A percentile compares a stretch with the other conserved stretches of the same genome.
Conservation (phyloP, 352 stramenopile species). For the Pythium volutum region DNA sequence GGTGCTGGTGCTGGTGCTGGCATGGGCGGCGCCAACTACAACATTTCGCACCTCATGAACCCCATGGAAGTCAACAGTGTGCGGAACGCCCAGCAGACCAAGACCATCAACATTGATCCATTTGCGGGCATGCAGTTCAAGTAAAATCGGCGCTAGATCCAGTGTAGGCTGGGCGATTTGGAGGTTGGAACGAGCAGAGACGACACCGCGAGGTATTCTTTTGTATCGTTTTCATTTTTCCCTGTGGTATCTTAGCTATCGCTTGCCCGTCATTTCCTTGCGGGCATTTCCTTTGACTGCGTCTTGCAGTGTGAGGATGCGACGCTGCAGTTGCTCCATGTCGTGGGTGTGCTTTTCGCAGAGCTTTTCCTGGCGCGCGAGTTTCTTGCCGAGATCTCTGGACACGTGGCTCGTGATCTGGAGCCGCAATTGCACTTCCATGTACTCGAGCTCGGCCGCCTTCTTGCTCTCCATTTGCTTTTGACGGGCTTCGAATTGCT, state of each 20-base stretch:
- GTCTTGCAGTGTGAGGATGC: constrained; percentile 12
- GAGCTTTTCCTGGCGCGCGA: constrained; percentile 19
- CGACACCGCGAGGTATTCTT: not conserved
- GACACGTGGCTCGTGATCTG: constrained; percentile 36
- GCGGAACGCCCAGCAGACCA: constrained; percentile 36
- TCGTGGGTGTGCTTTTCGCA: constrained; percentile 18
- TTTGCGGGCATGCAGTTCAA: constrained; percentile 51
- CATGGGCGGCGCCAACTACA: constrained; percentile 62
- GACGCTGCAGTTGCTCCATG: constrained; percentile 18
- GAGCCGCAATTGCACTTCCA: constrained; percentile 34
- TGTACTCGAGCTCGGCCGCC: constrained; percentile 35
- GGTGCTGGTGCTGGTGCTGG: too few species aligned
- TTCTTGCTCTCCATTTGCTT: constrained; percentile 32
- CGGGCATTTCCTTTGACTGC: not conserved
- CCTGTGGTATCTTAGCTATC: not conserved
- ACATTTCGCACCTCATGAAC: constrained; percentile 84
- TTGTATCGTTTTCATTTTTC: not conserved
- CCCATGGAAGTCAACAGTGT: constrained; percentile 56
- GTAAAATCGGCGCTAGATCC: not conserved
- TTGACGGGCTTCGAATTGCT: constrained; percentile 27
- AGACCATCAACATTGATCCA: constrained; percentile 82
- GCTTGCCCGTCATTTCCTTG: not conserved
- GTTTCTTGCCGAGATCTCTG: constrained; percentile 25
- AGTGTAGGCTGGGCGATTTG: too few species aligned
- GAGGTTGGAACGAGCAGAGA: too few species aligned